Evolutionary conservation across 371 early-diverging fungal genomes (phyloP), one percentile per base, ranked within the genome.

Genomic region (Pancytospora epiphaga): DNA sequence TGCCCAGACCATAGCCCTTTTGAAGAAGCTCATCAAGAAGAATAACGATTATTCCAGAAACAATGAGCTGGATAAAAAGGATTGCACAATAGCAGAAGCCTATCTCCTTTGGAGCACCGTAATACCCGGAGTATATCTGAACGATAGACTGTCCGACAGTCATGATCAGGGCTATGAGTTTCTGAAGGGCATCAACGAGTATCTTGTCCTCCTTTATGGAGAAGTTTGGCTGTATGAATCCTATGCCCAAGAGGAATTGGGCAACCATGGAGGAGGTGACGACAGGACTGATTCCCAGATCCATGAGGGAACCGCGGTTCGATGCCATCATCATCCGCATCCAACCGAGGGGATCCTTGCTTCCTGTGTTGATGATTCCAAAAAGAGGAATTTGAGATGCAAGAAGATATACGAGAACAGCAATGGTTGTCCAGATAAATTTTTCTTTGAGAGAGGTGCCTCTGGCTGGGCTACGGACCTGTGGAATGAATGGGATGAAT

Each of bases 1-100:
- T 95, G 33, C 99, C 99, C 63, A 98, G 85, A 74, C 98, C 98
- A 77, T 98, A 98, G n/a, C 98, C 98, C 86, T 98, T 98, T 84
- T 96, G 96, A 69, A 98, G 86, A 73, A 98, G 86, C 85, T 98
- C 99, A 82, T 98, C 99, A 72, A 98, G 85, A 19, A 98, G 84
- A 83, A 97, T 90, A 69, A 92, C 91, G 70, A 98, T 90, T 40
- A 94, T 79, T 58, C 96, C 95, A 47, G 97, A 92, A 75, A 95
- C 86, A 67, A 92, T 88, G 60, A 98, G 84, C 85, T 98, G 98
- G 61, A 93, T 84, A 49, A 98, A 85, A 69, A 98, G 85, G 54
- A 97, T 82, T 71, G 89, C 80, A 76, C 93, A 90, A 70, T 92
- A 89, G 75, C 90, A 88, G 39, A 89, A 86, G 37, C 97, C 97